These are phyloP conservation scores for Fusarium sp. DNA, from an alignment of 2,329 filamentous ascomycete species.

Conservation along the genomic window DNA sequence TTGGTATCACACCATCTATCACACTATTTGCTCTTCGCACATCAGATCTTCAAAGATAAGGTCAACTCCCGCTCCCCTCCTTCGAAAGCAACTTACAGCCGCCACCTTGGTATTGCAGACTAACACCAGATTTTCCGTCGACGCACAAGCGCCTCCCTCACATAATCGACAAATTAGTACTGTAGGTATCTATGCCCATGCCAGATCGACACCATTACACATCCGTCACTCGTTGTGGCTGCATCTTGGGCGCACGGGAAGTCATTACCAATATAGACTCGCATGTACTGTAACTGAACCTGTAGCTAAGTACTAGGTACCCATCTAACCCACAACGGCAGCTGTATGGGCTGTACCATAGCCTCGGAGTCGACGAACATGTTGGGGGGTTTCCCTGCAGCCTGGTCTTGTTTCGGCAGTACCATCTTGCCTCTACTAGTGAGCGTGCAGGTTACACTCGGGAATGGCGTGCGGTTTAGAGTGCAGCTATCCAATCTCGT, in stretches of 20 bases:
- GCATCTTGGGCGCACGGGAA: conserved; percentile 5
- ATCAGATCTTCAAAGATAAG: no score
- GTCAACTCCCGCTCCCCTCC: background rate
- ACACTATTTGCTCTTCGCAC: no score
- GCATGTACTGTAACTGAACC: conserved; percentile 1
- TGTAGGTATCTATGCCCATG: conserved; percentile 2
- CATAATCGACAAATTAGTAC: background rate
- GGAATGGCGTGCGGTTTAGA: conserved; percentile 33
- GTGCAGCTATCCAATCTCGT: conserved; percentile 26
- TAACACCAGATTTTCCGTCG: conserved; percentile 7
- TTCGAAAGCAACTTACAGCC: background rate
- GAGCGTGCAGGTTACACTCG: conserved; percentile 29
- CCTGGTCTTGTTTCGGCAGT: conserved; percentile 31
- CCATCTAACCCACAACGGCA: conserved; percentile 20
- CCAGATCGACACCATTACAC: conserved; percentile 2
- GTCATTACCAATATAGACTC: conserved; percentile 1
- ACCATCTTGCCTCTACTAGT: conserved; percentile 15
- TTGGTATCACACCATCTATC: no score
- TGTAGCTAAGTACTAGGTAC: background rate
- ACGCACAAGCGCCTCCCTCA: conserved; percentile 6
- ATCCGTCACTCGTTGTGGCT: conserved; percentile 16
- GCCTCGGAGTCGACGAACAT: conserved; percentile 33
- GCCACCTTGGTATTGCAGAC: background rate
- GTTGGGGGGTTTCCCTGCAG: conserved; percentile 33
- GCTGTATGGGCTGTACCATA: conserved; percentile 29